These are phyloP conservation scores for Rutidosis leptorrhynchoides DNA, from an alignment of 129 eudicot species.

Conservation along the genomic window DNA sequence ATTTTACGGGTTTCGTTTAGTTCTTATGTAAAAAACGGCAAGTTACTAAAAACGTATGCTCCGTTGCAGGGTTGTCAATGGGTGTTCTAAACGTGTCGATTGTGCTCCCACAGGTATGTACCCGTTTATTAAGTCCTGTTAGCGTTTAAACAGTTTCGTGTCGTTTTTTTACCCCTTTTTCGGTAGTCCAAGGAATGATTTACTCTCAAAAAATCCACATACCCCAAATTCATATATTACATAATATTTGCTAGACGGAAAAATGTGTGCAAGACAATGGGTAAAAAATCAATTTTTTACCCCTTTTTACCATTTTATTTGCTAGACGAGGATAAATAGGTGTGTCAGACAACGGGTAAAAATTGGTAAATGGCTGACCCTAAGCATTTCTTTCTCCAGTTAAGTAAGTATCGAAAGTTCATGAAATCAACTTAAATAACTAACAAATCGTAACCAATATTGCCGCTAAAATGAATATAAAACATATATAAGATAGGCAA, in stretches of 20 bases:
- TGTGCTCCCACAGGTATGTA: constrained; percentile 82
- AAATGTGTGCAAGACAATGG: too few relatives aligned
- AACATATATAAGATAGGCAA: too few relatives aligned
- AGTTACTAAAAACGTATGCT: constrained; percentile 14
- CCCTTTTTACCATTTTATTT: too few relatives aligned
- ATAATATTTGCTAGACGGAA: too few relatives aligned
- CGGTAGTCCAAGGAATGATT: background rate
- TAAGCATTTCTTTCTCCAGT: too few relatives aligned
- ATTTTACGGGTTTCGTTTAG: constrained; percentile 9
- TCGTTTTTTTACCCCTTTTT: background rate
- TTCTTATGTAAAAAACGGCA: background rate
- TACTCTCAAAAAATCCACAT: background rate
- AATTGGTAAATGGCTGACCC: background rate
- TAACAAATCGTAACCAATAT: too few relatives aligned
- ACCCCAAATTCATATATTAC: too few relatives aligned
- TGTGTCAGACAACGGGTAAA: background rate
- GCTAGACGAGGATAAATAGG: background rate
- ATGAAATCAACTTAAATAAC: too few relatives aligned
- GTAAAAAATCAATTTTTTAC: too few relatives aligned
- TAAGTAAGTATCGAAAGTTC: too few relatives aligned
- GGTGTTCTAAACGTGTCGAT: constrained; percentile 93
- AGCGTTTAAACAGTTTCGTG: background rate
- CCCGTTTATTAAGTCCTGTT: background rate
- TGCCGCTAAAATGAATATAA: too few relatives aligned
- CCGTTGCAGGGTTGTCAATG: constrained; percentile 88